Evolutionary conservation across 2,329 filamentous ascomycete species (phyloP), one percentile per base, ranked within the genome.

Genomic region (Microascus cirrosus): DNA sequence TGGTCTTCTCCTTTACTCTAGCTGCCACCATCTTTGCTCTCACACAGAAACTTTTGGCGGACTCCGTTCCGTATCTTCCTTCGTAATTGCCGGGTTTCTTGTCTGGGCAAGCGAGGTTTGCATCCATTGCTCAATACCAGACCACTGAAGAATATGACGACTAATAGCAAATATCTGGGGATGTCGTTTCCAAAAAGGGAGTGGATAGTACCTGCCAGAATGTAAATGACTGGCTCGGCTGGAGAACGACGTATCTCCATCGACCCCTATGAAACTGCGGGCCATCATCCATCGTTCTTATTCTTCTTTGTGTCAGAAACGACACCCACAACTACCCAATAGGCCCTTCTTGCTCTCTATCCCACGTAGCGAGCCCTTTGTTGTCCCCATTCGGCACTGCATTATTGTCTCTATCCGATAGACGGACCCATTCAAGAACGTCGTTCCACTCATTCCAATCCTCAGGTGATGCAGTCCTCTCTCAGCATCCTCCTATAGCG

Each of bases 371-470:
- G 48, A 67, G 64, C 13, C 69, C 67, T 57, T 71, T 64, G 53
- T 66, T 68, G 61, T 71, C 69, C 59, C 66, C 70, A 50, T 71
- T 65, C 11, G 67, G 68, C 13, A 66, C 64, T 11, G 68, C 71
- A 59, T 67, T 64, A 61, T 71, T 65, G 1, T 68, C 69, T 34
- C 68, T 68, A 59, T 71, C 63, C 2, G 65, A 67, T 54, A 70
- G 53, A 13, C 71, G 63, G 5, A 64, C 66, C 67, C 67, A 70
- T 53, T 69, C 63, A 3, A 67, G 58, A 39, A 71, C 63, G 54
- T 70, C 63, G n/a, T 62, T 64, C 69, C 68, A 71, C 58, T 66
- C 64, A 55, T 65, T 66, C 69, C 67, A 71, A 32, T 69, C 60
- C 56, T 66, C 60, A 7, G 60, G 60, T 22, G 63, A 61, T 1